Evolutionary conservation across 331 rosid genomes (phyloP).

Genomic region (Prunus yedoensis): DNA sequence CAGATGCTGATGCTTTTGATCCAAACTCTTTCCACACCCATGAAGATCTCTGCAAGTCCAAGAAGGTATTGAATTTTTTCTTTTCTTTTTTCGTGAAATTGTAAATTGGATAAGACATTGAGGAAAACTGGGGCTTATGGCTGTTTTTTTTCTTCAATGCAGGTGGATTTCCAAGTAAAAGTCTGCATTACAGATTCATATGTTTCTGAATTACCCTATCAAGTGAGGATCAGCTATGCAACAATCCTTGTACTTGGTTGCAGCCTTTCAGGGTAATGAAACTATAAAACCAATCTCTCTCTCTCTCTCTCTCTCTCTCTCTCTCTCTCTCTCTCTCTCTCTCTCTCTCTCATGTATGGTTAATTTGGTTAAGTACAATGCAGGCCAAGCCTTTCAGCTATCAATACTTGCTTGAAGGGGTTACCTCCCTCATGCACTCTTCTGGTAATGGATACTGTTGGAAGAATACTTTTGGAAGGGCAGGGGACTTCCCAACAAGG

Average conservation of each 20-base stretch:
- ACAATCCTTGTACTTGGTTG: slow-evolving; percentile 44
- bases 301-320: not conserved
- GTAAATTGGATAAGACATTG: not conserved
- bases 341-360: not conserved
- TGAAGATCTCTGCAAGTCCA: slow-evolving; percentile 52
- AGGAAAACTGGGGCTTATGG: not conserved
- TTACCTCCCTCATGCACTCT: slow-evolving; percentile 51
- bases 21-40: slow-evolving; percentile 52
- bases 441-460: slow-evolving; percentile 35
- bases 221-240: slow-evolving; percentile 41
- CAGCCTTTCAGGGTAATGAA: slow-evolving; percentile 41
- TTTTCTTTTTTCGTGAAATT: not conserved
- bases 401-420: slow-evolving; percentile 34
- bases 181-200: slow-evolving; percentile 39
- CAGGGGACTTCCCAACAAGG: slow-evolving; percentile 53
- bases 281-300: not conserved
- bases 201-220: slow-evolving; percentile 38
- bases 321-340: slow-evolving; percentile 17
- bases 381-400: slow-evolving; percentile 37
- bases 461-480: slow-evolving; percentile 30
- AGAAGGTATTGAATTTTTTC: slow-evolving; percentile 21
- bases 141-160: slow-evolving; percentile 1
- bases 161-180: slow-evolving; percentile 52
- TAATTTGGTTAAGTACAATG: not conserved
- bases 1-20: slow-evolving; percentile 27